Evolutionary conservation across 1,284 basidiomycete species (phyloP).

Genomic region (Rhizopogon parksii): DNA sequence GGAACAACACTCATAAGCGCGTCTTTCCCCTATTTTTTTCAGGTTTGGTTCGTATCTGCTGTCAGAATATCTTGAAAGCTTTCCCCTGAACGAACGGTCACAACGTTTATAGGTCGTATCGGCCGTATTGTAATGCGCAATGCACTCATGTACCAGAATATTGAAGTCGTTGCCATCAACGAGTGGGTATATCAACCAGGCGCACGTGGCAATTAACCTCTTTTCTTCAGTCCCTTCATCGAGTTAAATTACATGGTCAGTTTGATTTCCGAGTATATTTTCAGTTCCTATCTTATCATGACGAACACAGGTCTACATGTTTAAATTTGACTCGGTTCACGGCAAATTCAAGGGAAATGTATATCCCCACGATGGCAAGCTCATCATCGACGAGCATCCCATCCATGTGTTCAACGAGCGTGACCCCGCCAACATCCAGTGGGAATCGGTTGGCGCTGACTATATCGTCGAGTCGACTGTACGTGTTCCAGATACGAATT

Average conservation of each 20-base stretch:
- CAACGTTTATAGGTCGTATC: conserved; percentile 77
- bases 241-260: conserved; percentile 87
- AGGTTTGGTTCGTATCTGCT: conserved; percentile 70
- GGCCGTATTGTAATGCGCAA: conserved; percentile 97
- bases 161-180: conserved; percentile 85
- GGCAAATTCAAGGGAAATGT: conserved; percentile 90
- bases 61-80: neutral
- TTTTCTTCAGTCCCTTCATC: neutral
- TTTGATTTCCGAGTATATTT: neutral
- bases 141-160: conserved; percentile 71
- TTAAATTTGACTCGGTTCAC: conserved; percentile 99
- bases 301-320: conserved; percentile 83
- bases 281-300: neutral
- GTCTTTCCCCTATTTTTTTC: conserved; percentile 5
- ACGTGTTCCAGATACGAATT: conserved; percentile 20
- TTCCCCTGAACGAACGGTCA: conserved; percentile 2
- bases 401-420: conserved; percentile 83
- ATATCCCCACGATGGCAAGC: conserved; percentile 83
- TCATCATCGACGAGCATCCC: conserved; percentile 76
- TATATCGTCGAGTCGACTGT: conserved; percentile 97
- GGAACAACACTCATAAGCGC: conserved; percentile 12
- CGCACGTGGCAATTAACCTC: too few species aligned
- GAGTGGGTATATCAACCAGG: conserved; percentile 52
- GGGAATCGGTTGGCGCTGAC: conserved; percentile 76
- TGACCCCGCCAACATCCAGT: conserved; percentile 84